These are phyloP conservation scores for Zoysia matrella DNA, from an alignment of 202 grass and related monocot species.

Conservation along the genomic window DNA sequence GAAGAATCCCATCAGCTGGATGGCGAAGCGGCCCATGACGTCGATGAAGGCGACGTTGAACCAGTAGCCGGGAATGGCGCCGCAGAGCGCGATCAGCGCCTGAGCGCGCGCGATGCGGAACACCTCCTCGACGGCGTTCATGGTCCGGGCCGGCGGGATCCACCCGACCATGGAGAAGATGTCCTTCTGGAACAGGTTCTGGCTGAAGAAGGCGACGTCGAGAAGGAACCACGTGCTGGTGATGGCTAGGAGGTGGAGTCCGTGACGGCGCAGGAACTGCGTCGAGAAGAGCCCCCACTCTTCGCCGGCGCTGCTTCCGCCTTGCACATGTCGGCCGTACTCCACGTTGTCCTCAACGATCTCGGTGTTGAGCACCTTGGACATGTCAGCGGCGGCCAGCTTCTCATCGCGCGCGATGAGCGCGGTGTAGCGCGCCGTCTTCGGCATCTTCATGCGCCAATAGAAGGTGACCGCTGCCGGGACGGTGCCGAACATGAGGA, in stretches of 20 bases:
- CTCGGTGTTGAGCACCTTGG: constrained; percentile 48
- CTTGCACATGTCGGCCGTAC: too few relatives aligned
- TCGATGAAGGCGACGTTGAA: constrained; percentile 87
- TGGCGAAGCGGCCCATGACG: constrained; percentile 69
- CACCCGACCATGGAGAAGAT: too few relatives aligned
- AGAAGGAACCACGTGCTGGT: too few relatives aligned
- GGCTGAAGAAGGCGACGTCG: too few relatives aligned
- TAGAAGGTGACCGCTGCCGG: constrained; percentile 41
- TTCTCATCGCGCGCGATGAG: constrained; percentile 56
- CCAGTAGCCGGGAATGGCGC: too few relatives aligned
- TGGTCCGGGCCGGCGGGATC: too few relatives aligned
- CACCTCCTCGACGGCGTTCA: too few relatives aligned
- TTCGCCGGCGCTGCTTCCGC: neutral
- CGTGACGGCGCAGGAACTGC: constrained; percentile 57
- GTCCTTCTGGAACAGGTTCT: too few relatives aligned
- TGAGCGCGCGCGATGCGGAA: too few relatives aligned
- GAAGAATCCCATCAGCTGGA: constrained; percentile 73
- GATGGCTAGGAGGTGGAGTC: constrained; percentile 51
- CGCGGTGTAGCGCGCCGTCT: constrained; percentile 62
- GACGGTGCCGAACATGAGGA: constrained; percentile 61
- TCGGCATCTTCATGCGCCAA: constrained; percentile 54
- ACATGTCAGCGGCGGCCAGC: constrained; percentile 61
- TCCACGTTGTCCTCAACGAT: constrained; percentile 29
- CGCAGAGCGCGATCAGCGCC: too few relatives aligned
- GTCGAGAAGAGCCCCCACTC: constrained; percentile 60